Evolutionary conservation across 2,329 filamentous ascomycete genomes (phyloP).

Genomic region (Penicillium sp.): DNA sequence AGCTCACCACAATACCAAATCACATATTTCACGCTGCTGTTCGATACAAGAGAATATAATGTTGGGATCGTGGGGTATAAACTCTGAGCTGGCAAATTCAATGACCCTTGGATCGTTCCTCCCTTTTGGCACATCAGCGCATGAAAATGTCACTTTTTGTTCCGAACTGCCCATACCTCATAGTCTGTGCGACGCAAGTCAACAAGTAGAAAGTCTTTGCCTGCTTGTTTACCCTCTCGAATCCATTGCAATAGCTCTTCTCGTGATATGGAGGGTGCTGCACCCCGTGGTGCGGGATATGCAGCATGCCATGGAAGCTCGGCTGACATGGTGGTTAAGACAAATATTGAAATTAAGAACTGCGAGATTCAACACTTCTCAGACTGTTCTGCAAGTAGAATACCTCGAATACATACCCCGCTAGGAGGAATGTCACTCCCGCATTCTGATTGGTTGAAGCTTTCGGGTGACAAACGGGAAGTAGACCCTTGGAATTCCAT

Average conservation of each 20-base stretch:
- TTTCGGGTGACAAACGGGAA: too few species aligned
- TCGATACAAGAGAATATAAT: conserved; percentile 34
- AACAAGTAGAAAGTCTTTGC: conserved; percentile 44
- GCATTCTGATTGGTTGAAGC: conserved; percentile 3
- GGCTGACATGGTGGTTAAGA: not conserved
- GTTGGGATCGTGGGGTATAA: conserved; percentile 40
- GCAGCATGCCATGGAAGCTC: conserved; percentile 42
- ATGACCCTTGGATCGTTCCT: conserved; percentile 59
- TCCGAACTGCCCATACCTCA: conserved; percentile 36
- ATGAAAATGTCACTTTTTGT: not conserved
- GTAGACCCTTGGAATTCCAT: too few species aligned
- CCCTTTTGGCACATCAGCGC: conserved; percentile 41
- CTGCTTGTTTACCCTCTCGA: conserved; percentile 27
- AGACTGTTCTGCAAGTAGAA: not conserved
- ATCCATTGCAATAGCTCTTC: conserved; percentile 42
- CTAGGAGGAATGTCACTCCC: conserved; percentile 6
- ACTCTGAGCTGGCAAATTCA: conserved; percentile 49
- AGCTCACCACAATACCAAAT: conserved; percentile 46
- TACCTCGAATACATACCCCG: conserved; percentile 1
- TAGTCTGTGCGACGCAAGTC: conserved; percentile 50
- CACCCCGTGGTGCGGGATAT: conserved; percentile 40
- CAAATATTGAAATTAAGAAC: not conserved
- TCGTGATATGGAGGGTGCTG: conserved; percentile 30
- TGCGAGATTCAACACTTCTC: not conserved
- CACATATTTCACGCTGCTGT: conserved; percentile 34